Base-by-base conservation (phyloP, 228 moss, liverwort and hornwort genomes). In the Sphagnum fallax region DNA sequence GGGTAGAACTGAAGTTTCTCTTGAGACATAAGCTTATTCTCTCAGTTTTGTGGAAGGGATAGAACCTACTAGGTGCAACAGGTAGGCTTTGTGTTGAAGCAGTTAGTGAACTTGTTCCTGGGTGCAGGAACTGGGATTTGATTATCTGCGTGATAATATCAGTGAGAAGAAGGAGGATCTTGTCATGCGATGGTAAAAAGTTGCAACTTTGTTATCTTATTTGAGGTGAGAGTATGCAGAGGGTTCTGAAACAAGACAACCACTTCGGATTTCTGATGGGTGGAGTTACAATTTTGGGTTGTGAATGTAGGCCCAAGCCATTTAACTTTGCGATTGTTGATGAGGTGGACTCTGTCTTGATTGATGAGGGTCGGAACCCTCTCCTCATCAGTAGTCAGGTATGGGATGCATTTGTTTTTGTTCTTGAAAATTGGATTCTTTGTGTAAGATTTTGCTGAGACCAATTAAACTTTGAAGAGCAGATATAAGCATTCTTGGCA, bases 291-390 rank as follows among this genome's bases (percentile, higher is more conserved):
- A 32, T 32, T 32, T 14, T 69, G 51, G 10, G 63, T 60, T 57
- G 5, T 10, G 51, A 52, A 48, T 74, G 55, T 74, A 85, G 84
- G 85, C 96, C 98, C 3, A 83, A 82, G 51, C 98, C 98, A 1
- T 94, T 98, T 76, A 92, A 92, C 79, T 98, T 98, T 72, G 98
- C 98, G 10, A 87, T 94, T 18, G 98, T 98, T 48, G 98, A 98
- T 76, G 98, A 98, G 76, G 98, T 98, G 5, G 98, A 98, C 70
- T 98, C 98, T 14, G 98, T 98, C 8, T 76, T 98, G 66, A 92
- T 98, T 51, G 98, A 96, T 72, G 96, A 96, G 82, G 96, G 96
- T 52, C 87, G 96, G 63, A 96, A 96, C 61, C 96, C 96, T 53
- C 81, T 96, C 50, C 93, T 96, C 6, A 92, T 96, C 71, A 96